Base-by-base conservation (phyloP, 495 filamentous ascomycete species). In the Xylaria telfairii region DNA sequence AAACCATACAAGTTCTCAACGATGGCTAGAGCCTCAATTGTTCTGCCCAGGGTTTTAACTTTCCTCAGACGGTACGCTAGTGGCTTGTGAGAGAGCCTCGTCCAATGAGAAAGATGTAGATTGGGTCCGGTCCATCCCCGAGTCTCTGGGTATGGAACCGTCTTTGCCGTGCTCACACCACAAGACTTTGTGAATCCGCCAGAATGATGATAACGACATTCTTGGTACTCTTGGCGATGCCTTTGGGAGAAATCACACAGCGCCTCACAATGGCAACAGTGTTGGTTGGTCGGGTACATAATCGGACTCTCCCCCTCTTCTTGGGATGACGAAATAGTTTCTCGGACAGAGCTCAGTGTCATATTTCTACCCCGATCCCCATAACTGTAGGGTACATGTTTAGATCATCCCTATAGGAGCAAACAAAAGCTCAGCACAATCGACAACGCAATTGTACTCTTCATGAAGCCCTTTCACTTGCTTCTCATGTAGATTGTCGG, bases 191-290 rank as follows among this genome's bases (percentile, higher is more conserved):
- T 17, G 42, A 47, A 54, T 42, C 19, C 32, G 30, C 49, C 21
- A 37, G 10, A 59, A 59, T 39, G 49, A 70, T 59, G 60, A 70
- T 70, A 63, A 70, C 60, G 0, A 39, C 30, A 10, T 34, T 57
- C 67, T 70, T 70, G 51, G 61, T 70, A 65, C 26, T 70, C 68
- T 70, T 65, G 60, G 68, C 60, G 60, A 65, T 65, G 68, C 17
- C 44, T 4, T 19, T 64, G 12, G 37, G 47, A 30, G 10, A 47
- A 34, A 53, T 30, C 13, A 34, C 34, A 32, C 28, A 28, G 57
- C 44, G 9, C 32, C 54, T 19, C 17, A 19, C 34, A 21, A 59
- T 61, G 41, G 67, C 32, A 15, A 51, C 24, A 39, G 32, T 30
- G 6, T 32, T 65, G 13, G 41, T 47, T 21, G 28, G 15, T 37